Percentiles rank a stretch among this genome's conserved stretches.
phyloP scores from a whole-genome alignment of 768 basidiomycete genomes.

The Leccinum uliginosum region DNA sequence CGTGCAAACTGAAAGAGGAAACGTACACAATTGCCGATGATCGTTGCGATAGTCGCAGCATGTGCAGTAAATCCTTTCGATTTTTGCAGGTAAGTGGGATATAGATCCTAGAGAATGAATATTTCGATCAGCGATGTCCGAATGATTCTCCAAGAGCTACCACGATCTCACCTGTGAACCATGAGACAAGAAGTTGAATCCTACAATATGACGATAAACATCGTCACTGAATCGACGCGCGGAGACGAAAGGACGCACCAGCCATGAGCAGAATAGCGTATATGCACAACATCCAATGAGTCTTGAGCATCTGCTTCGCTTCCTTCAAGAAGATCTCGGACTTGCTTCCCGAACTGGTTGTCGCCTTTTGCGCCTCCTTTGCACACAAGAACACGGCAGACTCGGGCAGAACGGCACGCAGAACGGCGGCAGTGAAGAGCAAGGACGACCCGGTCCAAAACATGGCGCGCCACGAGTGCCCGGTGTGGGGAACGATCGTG shows the following conservation, averaged over 20 bases:
- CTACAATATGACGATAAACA: slow-evolving; percentile 25
- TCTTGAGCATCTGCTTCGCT: slow-evolving; percentile 70
- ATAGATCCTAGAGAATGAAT: slow-evolving; percentile 49
- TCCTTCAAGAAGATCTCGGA: slow-evolving; percentile 71
- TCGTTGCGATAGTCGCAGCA: background rate
- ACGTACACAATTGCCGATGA: slow-evolving; percentile 48
- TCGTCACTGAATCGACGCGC: background rate
- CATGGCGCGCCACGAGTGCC: slow-evolving; percentile 62
- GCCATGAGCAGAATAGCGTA: slow-evolving; percentile 85
- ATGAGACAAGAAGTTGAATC: slow-evolving; percentile 76
- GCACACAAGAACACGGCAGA: slow-evolving; percentile 69
- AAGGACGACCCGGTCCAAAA: slow-evolving; percentile 81
- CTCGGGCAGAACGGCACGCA: slow-evolving; percentile 75
- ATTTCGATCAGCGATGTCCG: background rate
- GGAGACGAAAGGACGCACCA: slow-evolving; percentile 23
- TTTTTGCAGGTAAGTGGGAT: slow-evolving; percentile 68
- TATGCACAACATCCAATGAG: slow-evolving; percentile 78
- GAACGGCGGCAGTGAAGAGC: slow-evolving; percentile 59
- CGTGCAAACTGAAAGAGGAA: background rate
- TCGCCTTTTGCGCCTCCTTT: slow-evolving; percentile 46
- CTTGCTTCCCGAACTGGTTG: slow-evolving; percentile 44
- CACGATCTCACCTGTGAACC: slow-evolving; percentile 51
- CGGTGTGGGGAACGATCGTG: slow-evolving; percentile 39
- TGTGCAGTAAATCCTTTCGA: slow-evolving; percentile 54
- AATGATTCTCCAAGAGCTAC: background rate